Evolutionary conservation across 2,329 filamentous ascomycete genomes (phyloP), one percentile per base, ranked within the genome.

Genomic region (Xylariales sp.): DNA sequence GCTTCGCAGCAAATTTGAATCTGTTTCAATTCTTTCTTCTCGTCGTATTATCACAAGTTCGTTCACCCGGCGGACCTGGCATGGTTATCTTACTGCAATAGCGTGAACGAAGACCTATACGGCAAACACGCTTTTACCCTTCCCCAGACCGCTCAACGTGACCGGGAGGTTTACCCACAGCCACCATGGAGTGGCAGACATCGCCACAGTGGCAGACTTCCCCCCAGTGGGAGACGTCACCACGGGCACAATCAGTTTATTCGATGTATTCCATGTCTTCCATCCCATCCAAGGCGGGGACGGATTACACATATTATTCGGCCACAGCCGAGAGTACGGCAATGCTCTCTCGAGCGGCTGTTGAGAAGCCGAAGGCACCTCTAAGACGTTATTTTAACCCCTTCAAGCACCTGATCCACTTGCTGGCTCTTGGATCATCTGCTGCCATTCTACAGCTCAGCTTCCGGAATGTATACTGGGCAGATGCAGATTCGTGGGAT

Each of bases 391-490:
- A 7, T 20, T 31, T 17, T 16, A 23, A 6, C n/a, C 17, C 2
- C 11, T 29, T 31, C 11, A 30, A n/a, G 15, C 27, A 38, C 5
- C 20, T 23, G 7, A 38, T 31, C 4, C 35, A 38, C 15, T 15
- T 38, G 15, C 7, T 23, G 8, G 18, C 35, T 1, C 14, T 38
- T 5, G 17, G 5, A 5, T 5, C 27, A n/a, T 20, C 35, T 7
- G 19, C 6, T 4, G 27, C 18, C 11, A 28, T 38, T 3, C 17
- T 38, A 28, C 35, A 38, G 19, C 28, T 38, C 4, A 32, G 27
- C 8, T 38, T 38, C 8, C 18, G 35, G 4, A 21, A 17, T 4
- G 35, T 30, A 4, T 38, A 38, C 14, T 38, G 35, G 35, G 17
- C 35, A 2, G 35, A 38, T 19, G 35, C 30, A 28, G 21, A n/a